Percentiles rank a stretch among this genome's conserved stretches.
Conservation (phyloP, 2,329 filamentous ascomycete species). For the Colletotrichum noveboracense region DNA sequence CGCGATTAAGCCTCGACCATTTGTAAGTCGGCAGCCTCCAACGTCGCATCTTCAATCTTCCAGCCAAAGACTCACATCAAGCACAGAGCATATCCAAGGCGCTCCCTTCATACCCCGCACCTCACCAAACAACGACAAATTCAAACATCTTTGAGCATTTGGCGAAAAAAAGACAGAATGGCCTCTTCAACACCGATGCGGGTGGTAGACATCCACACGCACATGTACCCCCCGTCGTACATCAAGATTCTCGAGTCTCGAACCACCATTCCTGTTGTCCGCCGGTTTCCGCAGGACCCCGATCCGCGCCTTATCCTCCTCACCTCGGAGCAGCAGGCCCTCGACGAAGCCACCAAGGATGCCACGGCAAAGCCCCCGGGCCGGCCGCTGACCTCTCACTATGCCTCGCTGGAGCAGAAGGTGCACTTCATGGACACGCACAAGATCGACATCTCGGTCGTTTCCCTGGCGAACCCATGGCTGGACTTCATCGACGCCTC, state of each 20-base stretch:
- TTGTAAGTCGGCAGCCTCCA: not conserved
- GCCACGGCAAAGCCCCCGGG: slow-evolving; percentile 67
- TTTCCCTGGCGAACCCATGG: slow-evolving; percentile 94
- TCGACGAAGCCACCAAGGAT: slow-evolving; percentile 58
- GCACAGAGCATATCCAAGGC: not conserved
- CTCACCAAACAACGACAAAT: not conserved
- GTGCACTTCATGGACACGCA: slow-evolving; percentile 88
- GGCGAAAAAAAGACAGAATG: slow-evolving; percentile 30
- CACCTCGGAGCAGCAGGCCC: slow-evolving; percentile 50
- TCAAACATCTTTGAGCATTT: not conserved
- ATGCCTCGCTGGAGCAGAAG: slow-evolving; percentile 81
- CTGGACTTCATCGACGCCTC: slow-evolving; percentile 76
- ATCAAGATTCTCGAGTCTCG: slow-evolving; percentile 65
- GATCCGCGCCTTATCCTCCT: slow-evolving; percentile 73
- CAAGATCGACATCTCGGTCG: slow-evolving; percentile 79
- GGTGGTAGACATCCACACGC: slow-evolving; percentile 72
- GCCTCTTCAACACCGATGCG: slow-evolving; percentile 35
- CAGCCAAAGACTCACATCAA: not conserved
- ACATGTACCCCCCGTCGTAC: slow-evolving; percentile 72
- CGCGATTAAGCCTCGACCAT: not conserved
- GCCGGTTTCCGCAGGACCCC: slow-evolving; percentile 61
- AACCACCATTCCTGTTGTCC: slow-evolving; percentile 71
- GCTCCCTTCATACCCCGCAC: not conserved
- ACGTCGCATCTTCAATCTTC: not conserved
- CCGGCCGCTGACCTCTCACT: slow-evolving; percentile 82